Evolutionary conservation across 345 rosid species (phyloP).

Genomic region (Luvunga scandens): DNA sequence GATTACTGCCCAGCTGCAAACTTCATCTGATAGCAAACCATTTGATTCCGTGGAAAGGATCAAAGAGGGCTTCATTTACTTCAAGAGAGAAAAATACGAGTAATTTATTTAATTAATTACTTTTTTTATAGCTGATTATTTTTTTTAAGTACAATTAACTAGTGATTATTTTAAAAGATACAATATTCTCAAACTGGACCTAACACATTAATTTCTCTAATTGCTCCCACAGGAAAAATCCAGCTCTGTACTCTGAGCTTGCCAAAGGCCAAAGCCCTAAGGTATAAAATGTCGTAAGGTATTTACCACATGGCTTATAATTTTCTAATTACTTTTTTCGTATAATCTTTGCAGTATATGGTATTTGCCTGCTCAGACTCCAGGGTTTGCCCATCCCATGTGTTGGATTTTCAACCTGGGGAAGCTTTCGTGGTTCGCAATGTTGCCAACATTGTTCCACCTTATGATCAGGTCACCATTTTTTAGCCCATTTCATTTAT

Average conservation of each 20-base stretch:
- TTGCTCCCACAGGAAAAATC: constrained; percentile 51
- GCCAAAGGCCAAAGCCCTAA: constrained; percentile 90
- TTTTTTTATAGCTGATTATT: fast-evolving
- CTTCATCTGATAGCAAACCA: constrained; percentile 32
- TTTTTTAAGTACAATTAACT: too few species aligned
- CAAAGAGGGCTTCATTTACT: constrained; percentile 68
- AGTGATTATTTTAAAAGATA: too few species aligned
- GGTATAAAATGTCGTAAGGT: constrained; percentile 30
- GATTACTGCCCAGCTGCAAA: constrained; percentile 64
- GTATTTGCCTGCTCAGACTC: constrained; percentile 97
- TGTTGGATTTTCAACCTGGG: constrained; percentile 82
- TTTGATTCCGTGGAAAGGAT: constrained; percentile 55
- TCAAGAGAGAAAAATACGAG: constrained; percentile 95
- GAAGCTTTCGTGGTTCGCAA: constrained; percentile 94
- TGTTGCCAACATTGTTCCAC: constrained; percentile 85
- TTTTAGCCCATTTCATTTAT: background rate
- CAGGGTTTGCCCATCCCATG: constrained; percentile 91
- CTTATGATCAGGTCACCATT: constrained; percentile 59
- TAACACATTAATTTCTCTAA: background rate
- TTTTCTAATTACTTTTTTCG: background rate
- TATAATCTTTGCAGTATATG: constrained; percentile 54
- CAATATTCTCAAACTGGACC: too few species aligned
- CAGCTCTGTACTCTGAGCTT: constrained; percentile 63
- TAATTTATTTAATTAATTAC: constrained; percentile 10
- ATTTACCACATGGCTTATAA: background rate